phyloP scores from a whole-genome alignment of 2,329 filamentous ascomycete species.

The Eutypa lata region DNA sequence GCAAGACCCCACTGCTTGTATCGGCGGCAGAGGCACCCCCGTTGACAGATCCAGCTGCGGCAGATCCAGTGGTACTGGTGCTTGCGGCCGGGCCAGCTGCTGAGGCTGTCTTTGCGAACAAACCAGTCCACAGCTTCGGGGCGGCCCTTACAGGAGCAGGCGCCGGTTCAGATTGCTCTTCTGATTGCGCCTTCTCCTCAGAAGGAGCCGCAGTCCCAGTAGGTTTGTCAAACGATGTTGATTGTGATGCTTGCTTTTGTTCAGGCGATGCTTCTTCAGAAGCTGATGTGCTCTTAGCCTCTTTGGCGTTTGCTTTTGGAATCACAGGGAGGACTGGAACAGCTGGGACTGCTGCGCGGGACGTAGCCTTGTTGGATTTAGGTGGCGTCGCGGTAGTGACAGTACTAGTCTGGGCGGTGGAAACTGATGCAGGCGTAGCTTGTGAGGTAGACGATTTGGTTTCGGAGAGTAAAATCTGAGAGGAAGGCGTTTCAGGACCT shows the following conservation, averaged over 20 bases:
- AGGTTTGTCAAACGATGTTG: conserved; percentile 6
- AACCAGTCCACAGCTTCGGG: conserved; percentile 37
- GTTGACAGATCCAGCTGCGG: conserved; percentile 20
- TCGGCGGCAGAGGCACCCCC: conserved; percentile 15
- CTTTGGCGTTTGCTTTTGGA: conserved; percentile 37
- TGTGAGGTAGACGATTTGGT: conserved; percentile 31
- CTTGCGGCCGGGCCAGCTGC: conserved; percentile 16
- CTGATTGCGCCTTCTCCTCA: conserved; percentile 11
- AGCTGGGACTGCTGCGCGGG: conserved; percentile 36
- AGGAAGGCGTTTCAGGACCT: conserved; percentile 27
- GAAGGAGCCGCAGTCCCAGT: conserved; percentile 11
- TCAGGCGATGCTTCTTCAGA: conserved; percentile 16
- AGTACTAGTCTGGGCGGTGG: conserved; percentile 21
- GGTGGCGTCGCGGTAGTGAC: conserved; percentile 21
- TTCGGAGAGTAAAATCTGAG: conserved; percentile 29
- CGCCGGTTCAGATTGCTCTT: conserved; percentile 23
- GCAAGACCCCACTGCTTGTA: conserved; percentile 19
- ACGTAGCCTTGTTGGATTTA: conserved; percentile 26
- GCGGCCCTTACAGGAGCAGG: conserved; percentile 27
- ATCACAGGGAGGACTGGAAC: conserved; percentile 46
- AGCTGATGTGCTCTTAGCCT: conserved; percentile 18
- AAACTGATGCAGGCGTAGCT: conserved; percentile 32
- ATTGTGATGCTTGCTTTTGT: conserved; percentile 14
- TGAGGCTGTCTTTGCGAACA: conserved; percentile 30
- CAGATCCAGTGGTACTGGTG: conserved; percentile 16